Percentiles rank a stretch among this genome's conserved stretches.
phyloP scores from a whole-genome alignment of 805 yeast genomes.

The Wickerhamomyces ciferrii region DNA sequence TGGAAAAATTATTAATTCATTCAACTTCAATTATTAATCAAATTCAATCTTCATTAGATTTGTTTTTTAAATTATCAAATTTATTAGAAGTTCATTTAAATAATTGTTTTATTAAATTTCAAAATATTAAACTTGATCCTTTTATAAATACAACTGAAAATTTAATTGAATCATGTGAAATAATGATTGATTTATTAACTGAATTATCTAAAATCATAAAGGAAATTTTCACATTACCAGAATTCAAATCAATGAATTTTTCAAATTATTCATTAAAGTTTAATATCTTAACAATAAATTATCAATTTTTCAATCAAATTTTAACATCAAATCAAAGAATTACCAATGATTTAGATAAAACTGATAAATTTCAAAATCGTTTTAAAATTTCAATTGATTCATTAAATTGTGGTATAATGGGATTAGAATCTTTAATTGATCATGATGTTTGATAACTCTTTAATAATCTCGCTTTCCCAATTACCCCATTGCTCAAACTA shows the following conservation, averaged over 20 bases:
- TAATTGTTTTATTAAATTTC: background rate
- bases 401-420: background rate
- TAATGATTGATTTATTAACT: background rate
- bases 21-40: background rate
- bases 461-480: background rate
- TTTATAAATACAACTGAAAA: background rate
- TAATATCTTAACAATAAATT: background rate
- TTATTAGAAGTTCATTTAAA: background rate
- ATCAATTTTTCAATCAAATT: background rate
- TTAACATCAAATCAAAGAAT: background rate
- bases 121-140: background rate
- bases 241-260: no score
- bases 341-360: background rate
- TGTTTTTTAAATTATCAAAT: constrained; percentile 1
- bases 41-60: constrained; percentile 1
- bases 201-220: no score
- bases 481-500: background rate
- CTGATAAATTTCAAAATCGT: background rate
- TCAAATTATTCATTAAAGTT: no score
- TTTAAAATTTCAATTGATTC: background rate
- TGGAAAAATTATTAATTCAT: background rate
- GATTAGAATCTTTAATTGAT: background rate
- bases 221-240: no score
- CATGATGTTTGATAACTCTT: background rate
- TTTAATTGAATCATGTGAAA: background rate